Percentiles rank a stretch among this genome's conserved stretches.
These are phyloP conservation scores for Urochloa ruziziensis DNA, from an alignment of 176 grass and related monocot genomes.

Conservation along the genomic window DNA sequence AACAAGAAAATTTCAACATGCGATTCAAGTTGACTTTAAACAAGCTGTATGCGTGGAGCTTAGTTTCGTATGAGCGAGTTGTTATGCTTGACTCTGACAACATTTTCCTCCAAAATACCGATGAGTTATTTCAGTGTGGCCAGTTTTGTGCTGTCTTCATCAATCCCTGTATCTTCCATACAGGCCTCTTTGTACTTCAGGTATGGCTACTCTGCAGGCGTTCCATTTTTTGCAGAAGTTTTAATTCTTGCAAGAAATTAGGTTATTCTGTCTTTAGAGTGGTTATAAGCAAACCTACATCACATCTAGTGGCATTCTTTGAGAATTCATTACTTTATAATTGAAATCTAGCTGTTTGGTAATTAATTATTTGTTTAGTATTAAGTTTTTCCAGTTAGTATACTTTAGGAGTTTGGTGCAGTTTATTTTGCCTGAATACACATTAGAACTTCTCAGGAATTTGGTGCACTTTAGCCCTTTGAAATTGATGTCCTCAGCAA, in stretches of 20 bases:
- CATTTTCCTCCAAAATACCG: conserved; percentile 89
- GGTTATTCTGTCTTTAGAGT: not conserved
- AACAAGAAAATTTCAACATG: conserved; percentile 82
- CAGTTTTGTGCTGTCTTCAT: conserved; percentile 93
- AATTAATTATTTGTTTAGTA: not conserved
- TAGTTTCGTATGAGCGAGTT: conserved; percentile 75
- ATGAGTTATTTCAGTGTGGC: conserved; percentile 91
- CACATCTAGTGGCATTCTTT: not conserved
- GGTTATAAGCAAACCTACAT: conserved; percentile 9
- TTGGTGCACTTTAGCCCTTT: not conserved
- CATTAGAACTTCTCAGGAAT: not conserved
- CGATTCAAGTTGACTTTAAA: conserved; percentile 96
- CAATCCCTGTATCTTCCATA: conserved; percentile 96
- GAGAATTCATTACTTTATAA: conserved; percentile 6
- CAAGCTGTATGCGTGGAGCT: conserved; percentile 92
- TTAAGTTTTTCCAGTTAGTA: not conserved
- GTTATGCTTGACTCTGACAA: conserved; percentile 97
- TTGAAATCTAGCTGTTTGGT: conserved; percentile 2
- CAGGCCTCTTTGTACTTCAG: conserved; percentile 93
- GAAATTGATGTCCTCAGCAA: not conserved
- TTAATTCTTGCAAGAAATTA: not conserved
- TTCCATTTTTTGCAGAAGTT: not conserved
- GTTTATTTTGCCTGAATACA: conserved; percentile 4
- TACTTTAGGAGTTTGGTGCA: not conserved
- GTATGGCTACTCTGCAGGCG: conserved; percentile 23